Conservation (phyloP, 1,284 basidiomycete genomes). For the Sporisorium graminicola region DNA sequence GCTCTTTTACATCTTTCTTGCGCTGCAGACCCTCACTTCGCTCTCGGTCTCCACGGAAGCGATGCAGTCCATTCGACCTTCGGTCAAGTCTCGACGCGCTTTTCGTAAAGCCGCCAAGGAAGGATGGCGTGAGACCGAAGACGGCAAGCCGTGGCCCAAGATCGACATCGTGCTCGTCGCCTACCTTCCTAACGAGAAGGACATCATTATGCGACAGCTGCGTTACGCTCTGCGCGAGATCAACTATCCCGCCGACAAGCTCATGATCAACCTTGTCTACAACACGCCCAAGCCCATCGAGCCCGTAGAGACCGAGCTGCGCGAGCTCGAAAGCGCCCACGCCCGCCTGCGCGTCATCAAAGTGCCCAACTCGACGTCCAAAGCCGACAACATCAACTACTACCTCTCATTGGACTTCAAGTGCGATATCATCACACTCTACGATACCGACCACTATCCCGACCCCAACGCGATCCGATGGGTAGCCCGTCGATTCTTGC, state of each 20-base stretch:
- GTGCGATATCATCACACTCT: conserved; percentile 61
- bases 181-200: conserved; percentile 63
- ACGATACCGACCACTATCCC: conserved; percentile 63
- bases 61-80: conserved; percentile 56
- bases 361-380: conserved; percentile 60
- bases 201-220: conserved; percentile 62
- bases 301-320: conserved; percentile 52
- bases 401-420: conserved; percentile 56
- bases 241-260: conserved; percentile 56
- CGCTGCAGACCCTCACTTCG: conserved; percentile 54
- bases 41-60: conserved; percentile 59
- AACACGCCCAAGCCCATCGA: conserved; percentile 63
- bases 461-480: conserved; percentile 58
- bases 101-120: conserved; percentile 52
- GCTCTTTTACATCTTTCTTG: conserved; percentile 55
- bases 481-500: conserved; percentile 56
- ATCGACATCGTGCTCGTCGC: conserved; percentile 63
- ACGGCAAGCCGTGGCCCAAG: conserved; percentile 51
- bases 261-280: conserved; percentile 64
- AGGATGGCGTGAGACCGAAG: conserved; percentile 49
- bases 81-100: conserved; percentile 51
- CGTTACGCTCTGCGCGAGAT: conserved; percentile 60
- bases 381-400: conserved; percentile 64
- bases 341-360: conserved; percentile 53
- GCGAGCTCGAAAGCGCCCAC: conserved; percentile 47